Conservation (phyloP, 805 yeast genomes). For the Ascoidea tarda region DNA sequence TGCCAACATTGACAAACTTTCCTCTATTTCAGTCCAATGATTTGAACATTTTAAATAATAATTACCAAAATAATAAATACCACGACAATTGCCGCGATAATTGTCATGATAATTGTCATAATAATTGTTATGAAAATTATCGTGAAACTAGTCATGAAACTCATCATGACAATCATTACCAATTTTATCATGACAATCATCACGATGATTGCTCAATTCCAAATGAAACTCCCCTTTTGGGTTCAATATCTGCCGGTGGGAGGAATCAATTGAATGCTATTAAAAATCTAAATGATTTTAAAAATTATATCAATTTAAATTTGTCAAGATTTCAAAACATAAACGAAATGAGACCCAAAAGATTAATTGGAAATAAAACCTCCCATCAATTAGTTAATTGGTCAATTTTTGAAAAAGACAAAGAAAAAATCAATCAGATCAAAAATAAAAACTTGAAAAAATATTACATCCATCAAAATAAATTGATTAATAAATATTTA, state of each 20-base stretch:
- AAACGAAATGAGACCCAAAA: background rate
- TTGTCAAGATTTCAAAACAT: background rate
- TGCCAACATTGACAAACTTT: too few relatives aligned
- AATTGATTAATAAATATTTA: conserved; percentile 35
- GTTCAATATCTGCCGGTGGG: background rate
- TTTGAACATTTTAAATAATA: too few relatives aligned
- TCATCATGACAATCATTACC: too few relatives aligned
- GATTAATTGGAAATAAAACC: background rate
- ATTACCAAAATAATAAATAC: too few relatives aligned
- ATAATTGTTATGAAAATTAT: too few relatives aligned
- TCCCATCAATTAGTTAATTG: background rate
- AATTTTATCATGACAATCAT: too few relatives aligned
- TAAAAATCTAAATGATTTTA: background rate
- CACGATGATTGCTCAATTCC: too few relatives aligned
- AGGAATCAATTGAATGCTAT: background rate
- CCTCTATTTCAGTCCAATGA: too few relatives aligned
- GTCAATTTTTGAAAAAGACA: background rate
- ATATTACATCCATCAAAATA: conserved; percentile 48
- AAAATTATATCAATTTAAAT: too few relatives aligned
- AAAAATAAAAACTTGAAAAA: conserved; percentile 18
- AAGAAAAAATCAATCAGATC: background rate
- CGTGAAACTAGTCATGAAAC: too few relatives aligned
- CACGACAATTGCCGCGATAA: too few relatives aligned
- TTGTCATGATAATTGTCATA: too few relatives aligned
- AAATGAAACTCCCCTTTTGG: background rate